These are phyloP conservation scores for Apiotrichum sp. DNA, from an alignment of 1,284 basidiomycete genomes.

Conservation along the genomic window DNA sequence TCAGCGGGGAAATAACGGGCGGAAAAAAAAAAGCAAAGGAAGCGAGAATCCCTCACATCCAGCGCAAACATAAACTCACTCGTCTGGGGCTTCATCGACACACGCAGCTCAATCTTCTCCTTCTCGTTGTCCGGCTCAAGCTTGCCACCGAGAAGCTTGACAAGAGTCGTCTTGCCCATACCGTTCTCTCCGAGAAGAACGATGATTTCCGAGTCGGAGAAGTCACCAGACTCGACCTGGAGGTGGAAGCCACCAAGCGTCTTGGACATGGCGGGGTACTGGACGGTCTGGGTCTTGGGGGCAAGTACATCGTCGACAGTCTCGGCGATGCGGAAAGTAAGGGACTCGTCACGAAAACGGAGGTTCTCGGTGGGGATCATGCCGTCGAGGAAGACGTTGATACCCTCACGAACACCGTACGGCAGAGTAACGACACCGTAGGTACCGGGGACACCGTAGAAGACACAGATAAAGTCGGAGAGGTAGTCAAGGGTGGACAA, in stretches of 20 bases:
- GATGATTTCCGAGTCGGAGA: constrained; percentile 94
- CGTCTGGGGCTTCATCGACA: constrained; percentile 86
- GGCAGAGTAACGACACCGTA: constrained; percentile 98
- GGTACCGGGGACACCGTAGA: constrained; percentile 94
- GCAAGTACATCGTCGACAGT: constrained; percentile 76
- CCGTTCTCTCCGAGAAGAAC: constrained; percentile 97
- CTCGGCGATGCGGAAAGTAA: constrained; percentile 94
- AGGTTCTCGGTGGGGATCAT: constrained; percentile 98
- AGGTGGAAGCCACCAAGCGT: constrained; percentile 90
- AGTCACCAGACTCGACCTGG: constrained; percentile 75
- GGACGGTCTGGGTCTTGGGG: constrained; percentile 74
- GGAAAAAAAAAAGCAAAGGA: neutral
- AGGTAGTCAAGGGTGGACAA: constrained; percentile 93
- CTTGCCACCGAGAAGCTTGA: constrained; percentile 79
- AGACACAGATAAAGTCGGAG: constrained; percentile 91
- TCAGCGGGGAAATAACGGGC: neutral
- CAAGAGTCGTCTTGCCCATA: constrained; percentile 94
- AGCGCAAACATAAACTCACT: constrained; percentile 25
- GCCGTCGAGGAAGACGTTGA: constrained; percentile 97
- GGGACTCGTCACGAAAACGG: constrained; percentile 87
- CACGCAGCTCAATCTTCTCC: constrained; percentile 65
- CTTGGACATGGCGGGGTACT: constrained; percentile 91
- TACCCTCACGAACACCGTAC: constrained; percentile 92
- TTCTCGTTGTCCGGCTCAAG: constrained; percentile 76
- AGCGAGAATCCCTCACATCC: no score